Conservation (phyloP, 2,329 filamentous ascomycete genomes). For the Cladosporium sphaerospermum region DNA sequence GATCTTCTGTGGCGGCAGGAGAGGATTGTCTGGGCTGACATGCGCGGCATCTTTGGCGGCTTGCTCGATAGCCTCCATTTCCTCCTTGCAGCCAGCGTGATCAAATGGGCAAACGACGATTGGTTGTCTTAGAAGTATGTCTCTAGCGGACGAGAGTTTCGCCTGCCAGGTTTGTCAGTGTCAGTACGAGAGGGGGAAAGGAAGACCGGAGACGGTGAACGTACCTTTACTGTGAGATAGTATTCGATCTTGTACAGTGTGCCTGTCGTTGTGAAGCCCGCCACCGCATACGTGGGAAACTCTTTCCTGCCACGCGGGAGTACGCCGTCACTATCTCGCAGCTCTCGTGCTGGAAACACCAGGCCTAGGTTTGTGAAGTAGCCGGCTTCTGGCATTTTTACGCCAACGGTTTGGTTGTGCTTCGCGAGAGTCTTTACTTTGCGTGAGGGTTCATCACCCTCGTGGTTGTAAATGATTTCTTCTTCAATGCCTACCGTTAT, state of each 20-base stretch:
- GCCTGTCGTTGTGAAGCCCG: conserved; percentile 87
- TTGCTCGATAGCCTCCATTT: conserved; percentile 97
- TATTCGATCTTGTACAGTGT: conserved; percentile 98
- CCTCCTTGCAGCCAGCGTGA: conserved; percentile 91
- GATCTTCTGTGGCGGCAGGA: conserved; percentile 81
- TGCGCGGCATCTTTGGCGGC: conserved; percentile 86
- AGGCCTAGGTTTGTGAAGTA: conserved; percentile 90
- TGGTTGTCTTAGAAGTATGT: conserved; percentile 82
- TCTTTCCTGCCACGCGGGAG: conserved; percentile 76
- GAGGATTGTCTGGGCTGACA: conserved; percentile 82
- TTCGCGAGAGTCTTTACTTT: conserved; percentile 84
- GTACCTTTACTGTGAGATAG: conserved; percentile 86
- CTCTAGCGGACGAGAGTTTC: conserved; percentile 76
- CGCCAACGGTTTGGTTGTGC: conserved; percentile 71
- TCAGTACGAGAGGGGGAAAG: too few species aligned
- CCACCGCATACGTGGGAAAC: conserved; percentile 83
- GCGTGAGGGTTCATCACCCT: conserved; percentile 88
- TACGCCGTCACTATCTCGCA: conserved; percentile 80
- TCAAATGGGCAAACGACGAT: conserved; percentile 96
- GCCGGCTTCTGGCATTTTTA: conserved; percentile 81
- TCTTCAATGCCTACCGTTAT: conserved; percentile 93
- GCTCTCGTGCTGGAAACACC: conserved; percentile 82
- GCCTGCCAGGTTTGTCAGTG: conserved; percentile 51
- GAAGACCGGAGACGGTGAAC: not conserved
- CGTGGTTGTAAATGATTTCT: conserved; percentile 97